A percentile compares a stretch with the other conserved stretches of the same genome.
These are phyloP conservation scores for Eimeria mitis DNA, from an alignment of 169 alveolate species.

Conservation along the genomic window DNA sequence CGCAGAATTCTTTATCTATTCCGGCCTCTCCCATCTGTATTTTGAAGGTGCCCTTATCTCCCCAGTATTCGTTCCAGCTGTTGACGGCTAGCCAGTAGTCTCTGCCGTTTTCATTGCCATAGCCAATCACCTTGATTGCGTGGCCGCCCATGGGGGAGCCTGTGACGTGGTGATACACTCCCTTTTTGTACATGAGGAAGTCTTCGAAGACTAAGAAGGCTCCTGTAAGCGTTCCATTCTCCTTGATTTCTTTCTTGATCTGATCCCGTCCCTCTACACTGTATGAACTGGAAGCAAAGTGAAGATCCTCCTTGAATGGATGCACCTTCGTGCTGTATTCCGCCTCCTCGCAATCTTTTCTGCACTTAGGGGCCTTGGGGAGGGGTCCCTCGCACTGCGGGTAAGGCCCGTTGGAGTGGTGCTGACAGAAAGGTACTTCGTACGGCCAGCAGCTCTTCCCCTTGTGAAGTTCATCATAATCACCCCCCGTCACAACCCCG, in stretches of 20 bases:
- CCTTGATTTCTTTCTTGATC: constrained; percentile 70
- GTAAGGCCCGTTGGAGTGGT: constrained; percentile 79
- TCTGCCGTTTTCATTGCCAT: constrained; percentile 73
- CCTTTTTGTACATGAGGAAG: constrained; percentile 89
- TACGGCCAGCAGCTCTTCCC: constrained; percentile 84
- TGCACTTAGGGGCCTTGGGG: constrained; percentile 76
- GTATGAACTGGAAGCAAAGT: constrained; percentile 58
- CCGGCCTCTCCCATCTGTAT: constrained; percentile 77
- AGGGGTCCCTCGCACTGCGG: constrained; percentile 70
- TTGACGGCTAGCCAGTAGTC: constrained; percentile 83
- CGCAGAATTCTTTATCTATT: constrained; percentile 48
- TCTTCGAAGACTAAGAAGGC: constrained; percentile 90
- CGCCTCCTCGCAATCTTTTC: constrained; percentile 70
- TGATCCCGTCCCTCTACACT: constrained; percentile 59
- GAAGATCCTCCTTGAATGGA: constrained; percentile 65
- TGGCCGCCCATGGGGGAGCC: constrained; percentile 90
- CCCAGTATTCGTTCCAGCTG: constrained; percentile 84
- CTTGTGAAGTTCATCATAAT: constrained; percentile 52
- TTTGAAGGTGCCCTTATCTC: constrained; percentile 80
- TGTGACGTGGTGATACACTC: constrained; percentile 90
- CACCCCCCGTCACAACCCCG: constrained; percentile 79
- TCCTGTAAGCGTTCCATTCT: constrained; percentile 85
- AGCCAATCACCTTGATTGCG: constrained; percentile 92
- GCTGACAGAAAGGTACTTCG: constrained; percentile 79
- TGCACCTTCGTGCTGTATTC: constrained; percentile 46